Conservation (phyloP, 768 basidiomycete genomes). For the Calocera viscosa region DNA sequence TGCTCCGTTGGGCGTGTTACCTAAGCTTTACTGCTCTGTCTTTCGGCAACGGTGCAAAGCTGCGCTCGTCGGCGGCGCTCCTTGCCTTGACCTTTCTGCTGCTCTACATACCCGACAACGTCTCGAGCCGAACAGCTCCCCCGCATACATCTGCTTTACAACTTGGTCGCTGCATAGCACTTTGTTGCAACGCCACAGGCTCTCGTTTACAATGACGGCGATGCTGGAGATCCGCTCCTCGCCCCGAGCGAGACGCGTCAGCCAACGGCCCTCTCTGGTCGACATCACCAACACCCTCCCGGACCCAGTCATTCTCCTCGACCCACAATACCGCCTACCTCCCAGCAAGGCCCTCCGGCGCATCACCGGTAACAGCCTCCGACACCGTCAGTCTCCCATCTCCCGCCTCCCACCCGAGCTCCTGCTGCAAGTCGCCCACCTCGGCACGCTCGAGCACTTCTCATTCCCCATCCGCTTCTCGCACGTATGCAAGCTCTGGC, state of each 20-base stretch:
- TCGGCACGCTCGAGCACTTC: slow-evolving; percentile 30
- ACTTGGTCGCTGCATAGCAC: neutral
- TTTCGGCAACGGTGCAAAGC: no score
- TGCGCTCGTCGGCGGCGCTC: no score
- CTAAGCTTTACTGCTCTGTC: no score
- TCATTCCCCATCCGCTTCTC: slow-evolving; percentile 40
- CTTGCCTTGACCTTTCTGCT: neutral
- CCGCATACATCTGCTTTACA: neutral
- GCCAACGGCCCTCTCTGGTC: neutral
- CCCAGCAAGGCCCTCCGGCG: neutral
- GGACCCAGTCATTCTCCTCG: neutral
- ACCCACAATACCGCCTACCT: neutral
- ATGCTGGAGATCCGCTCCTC: neutral
- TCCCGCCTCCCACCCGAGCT: slow-evolving; percentile 50
- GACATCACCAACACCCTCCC: slow-evolving; percentile 5
- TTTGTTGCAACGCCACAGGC: neutral
- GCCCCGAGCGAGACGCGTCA: neutral
- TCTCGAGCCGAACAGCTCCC: no score
- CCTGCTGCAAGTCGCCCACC: slow-evolving; percentile 24
- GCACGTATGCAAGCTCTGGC: slow-evolving; percentile 50
- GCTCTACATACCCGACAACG: neutral
- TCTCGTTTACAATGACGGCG: neutral
- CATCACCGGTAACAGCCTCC: neutral
- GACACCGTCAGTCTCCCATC: neutral
- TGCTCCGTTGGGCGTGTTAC: no score